These are phyloP conservation scores for Limnanthes douglasii DNA, from an alignment of 345 rosid species.

Conservation along the genomic window DNA sequence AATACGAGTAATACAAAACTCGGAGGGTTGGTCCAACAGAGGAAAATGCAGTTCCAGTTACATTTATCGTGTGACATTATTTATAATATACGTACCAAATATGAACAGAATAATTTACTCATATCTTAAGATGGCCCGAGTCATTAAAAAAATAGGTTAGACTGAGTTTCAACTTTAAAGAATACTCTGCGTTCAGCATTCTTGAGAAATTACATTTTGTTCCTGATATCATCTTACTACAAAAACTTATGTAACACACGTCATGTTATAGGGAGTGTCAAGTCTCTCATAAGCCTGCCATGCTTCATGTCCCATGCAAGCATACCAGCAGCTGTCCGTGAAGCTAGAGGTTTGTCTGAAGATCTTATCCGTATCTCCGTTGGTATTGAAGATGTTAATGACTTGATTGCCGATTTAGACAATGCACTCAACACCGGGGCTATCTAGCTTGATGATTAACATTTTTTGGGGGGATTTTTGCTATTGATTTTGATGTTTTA, in stretches of 20 bases:
- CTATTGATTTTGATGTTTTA: no score
- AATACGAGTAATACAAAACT: no score
- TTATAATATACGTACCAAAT: no score
- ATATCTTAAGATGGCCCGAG: no score
- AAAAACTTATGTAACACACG: slow-evolving; percentile 1
- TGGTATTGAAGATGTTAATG: slow-evolving; percentile 88
- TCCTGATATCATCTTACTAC: background rate
- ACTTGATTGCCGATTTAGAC: slow-evolving; percentile 77
- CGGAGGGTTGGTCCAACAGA: no score
- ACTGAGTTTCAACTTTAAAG: slow-evolving; percentile 2
- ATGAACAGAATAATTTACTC: no score
- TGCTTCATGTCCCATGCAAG: slow-evolving; percentile 99
- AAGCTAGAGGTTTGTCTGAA: slow-evolving; percentile 84
- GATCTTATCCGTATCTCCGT: slow-evolving; percentile 86
- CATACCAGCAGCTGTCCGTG: slow-evolving; percentile 64
- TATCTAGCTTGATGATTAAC: slow-evolving; percentile 4
- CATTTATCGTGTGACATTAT: no score
- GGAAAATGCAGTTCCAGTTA: no score
- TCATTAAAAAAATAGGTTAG: no score
- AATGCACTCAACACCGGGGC: slow-evolving; percentile 60
- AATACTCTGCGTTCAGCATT: background rate
- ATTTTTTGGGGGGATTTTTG: no score
- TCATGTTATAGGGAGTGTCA: slow-evolving; percentile 83
- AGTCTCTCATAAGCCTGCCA: slow-evolving; percentile 95
- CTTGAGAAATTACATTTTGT: background rate